Base-by-base conservation (phyloP, 768 basidiomycete genomes). In the Daedaleopsis sinensis region DNA sequence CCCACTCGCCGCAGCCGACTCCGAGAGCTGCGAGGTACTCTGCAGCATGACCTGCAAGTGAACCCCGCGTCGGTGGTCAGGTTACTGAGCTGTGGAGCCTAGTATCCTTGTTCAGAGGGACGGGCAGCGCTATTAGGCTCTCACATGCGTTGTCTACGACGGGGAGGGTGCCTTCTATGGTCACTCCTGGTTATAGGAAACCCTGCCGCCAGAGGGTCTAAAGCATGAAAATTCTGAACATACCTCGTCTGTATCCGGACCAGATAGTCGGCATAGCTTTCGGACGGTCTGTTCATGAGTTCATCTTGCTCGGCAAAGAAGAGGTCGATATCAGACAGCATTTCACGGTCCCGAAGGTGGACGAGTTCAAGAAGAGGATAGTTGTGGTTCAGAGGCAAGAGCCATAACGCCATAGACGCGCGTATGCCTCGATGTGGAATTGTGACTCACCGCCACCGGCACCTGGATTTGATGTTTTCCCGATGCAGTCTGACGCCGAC, bases 261-360 rank as follows among this genome's bases (percentile, higher is more conserved):
- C n/a, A 82, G 63, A 64, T 82, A 87, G 48, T 80, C 78, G 16
- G 81, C 75, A 49, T 82, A 63, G 42, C 82, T 79, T 68, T 86
- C 84, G 42, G 85, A 81, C 3, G 83, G 81, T 18, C 82, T 60
- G 49, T 75, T 78, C 84, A 87, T 83, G 10, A 76, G 78, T 55
- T 71, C 73, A 53, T 87, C 82, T 70, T 83, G 84, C 69, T 87
- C 86, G 21, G 69, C 70, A 65, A 82, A 88, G 62, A 84, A 87
- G 1, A 73, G 71, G 12, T 84, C 77, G 13, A 79, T 35, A 7
- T 66, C 55, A 16, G 54, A 57, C 52, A 65, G 53, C 19, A 36
- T 27, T 10, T 12, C 18, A 13, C 4, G 10, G 16, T 4, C 7
- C 24, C 16, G 16, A 12, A 18, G 39, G 2, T 11, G 43, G 44